Evolutionary conservation across 2,329 filamentous ascomycete genomes (phyloP).

Genomic region (Xylariomycetidae sp.): DNA sequence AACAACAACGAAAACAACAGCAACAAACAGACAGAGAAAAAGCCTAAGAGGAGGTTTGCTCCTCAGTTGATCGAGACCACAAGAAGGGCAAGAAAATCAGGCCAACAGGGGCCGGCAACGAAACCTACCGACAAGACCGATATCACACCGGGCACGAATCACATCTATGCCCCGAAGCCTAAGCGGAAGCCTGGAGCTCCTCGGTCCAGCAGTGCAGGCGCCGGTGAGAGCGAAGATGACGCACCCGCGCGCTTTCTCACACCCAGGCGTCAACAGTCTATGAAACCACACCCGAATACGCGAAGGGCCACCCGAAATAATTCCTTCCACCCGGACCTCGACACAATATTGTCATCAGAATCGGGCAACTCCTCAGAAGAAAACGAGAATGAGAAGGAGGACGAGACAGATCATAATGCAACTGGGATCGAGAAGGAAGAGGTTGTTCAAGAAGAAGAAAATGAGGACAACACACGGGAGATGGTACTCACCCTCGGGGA

Average conservation of each 20-base stretch:
- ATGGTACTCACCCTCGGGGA: constrained; percentile 13
- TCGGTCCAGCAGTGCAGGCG: constrained; percentile 14
- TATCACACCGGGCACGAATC: constrained; percentile 59
- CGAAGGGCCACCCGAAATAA: constrained; percentile 33
- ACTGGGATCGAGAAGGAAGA: constrained; percentile 7
- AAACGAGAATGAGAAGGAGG: constrained; percentile 14
- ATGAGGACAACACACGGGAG: too few species aligned
- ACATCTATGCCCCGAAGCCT: constrained; percentile 48
- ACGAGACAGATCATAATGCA: too few species aligned
- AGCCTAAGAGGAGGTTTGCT: constrained; percentile 54
- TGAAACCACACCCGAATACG: constrained; percentile 36
- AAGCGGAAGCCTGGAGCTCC: constrained; percentile 29
- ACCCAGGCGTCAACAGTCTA: constrained; percentile 35
- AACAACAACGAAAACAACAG: constrained; percentile 17
- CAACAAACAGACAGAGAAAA: constrained; percentile 17
- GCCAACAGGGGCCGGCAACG: constrained; percentile 59
- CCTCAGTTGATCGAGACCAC: constrained; percentile 81
- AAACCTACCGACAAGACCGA: constrained; percentile 68
- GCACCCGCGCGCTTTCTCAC: constrained; percentile 29
- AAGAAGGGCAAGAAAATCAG: constrained; percentile 62
- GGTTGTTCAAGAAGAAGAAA: too few species aligned
- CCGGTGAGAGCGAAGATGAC: constrained; percentile 24
- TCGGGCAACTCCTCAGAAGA: constrained; percentile 32
- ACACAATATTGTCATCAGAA: constrained; percentile 42
- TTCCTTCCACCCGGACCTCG: constrained; percentile 37